Evolutionary conservation across 1,139 yeast genomes (phyloP), one percentile per base, ranked within the genome.

Genomic region (Taiozyma sp.): DNA sequence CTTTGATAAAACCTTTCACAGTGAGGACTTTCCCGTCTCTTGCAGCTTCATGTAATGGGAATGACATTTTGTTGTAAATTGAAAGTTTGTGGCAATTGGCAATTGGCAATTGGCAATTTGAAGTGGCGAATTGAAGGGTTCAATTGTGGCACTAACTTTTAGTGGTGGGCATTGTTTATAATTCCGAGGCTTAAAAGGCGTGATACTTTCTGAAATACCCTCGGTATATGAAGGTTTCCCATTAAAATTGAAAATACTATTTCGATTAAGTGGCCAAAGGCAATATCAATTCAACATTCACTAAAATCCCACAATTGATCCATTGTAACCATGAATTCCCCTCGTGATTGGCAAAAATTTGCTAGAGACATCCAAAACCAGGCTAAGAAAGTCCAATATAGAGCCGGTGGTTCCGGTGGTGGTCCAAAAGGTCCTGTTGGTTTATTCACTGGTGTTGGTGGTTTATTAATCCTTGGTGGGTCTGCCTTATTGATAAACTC

Each of bases 381-480:
- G 62, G 87, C 89, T 4, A 78, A 77, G 55, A 73, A 73, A 47
- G 80, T 82, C 46, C 68, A 66, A 56, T 65, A 69, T 49, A 64
- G 68, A 16, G 65, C 70, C 29, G 62, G 69, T n/a, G 70, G 70
- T 39, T 71, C 76, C 32, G 70, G 73, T 22, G 50, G 45, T 34
- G 55, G 57, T 16, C 58, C 59, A 41, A 48, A 32, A 22, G 64
- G 75, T 19, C 83, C 88, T 47, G 70, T 75, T 46, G 85, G 86
- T 14, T 68, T 81, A 42, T 79, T 84, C 62, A 85, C 90, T 28
- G 97, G 97, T 10, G 64, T 83, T 42, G 95, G 95, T 28, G 96
- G 96, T 2, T 63, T 89, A 35, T 60, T 88, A 13, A 64, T 86
- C 29, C 72, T 90, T 39, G 95, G 93, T 53, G 93, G 88, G 49